Base-by-base conservation (phyloP, 345 rosid genomes). In the Cardamine chenopodiifolia region DNA sequence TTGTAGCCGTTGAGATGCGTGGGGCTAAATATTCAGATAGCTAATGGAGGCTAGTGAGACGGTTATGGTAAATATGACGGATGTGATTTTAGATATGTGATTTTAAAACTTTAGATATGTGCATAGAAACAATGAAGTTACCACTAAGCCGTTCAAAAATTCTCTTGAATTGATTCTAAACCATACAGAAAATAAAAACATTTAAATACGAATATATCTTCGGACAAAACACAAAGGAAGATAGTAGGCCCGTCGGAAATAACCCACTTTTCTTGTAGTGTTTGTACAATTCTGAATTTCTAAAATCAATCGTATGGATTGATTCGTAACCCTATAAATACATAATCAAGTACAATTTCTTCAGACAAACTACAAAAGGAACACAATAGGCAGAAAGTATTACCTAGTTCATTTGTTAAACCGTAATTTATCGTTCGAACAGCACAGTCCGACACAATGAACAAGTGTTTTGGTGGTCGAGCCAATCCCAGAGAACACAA, bases 401-500 rank as follows among this genome's bases (percentile, higher is more conserved):
- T 4, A 37, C 14, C 15, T 37, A 37, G 5, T 37, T 37, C 4
- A 37, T 37, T 37, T 37, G 5, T 37, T 5, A 11, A 11, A 37
- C 42, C 5, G 1, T 11, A 37, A 37, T 12, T 48, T 45, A 70
- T 8, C 0, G 12, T 6, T 65, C 57, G 56, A 42, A 29, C 6
- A 69, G 4, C 20, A 56, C 55, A 28, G 10, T 20, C 35, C 67
- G 34, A 35, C 75, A 71, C 37, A 59, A 0, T 3, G 67, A 49
- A 48, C 74, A 70, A 9, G 66, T 70, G 32, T 44, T 22, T 39
- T 70, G 10, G 26, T 14, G 48, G 0, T 23, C 0, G 7, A 71
- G 54, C 75, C 66, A 71, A 15, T 59, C 37, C 26, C 15, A 10
- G 49, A 59, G 75, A 71, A 71, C 75, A 71, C 1, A 12, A 3